Percentiles rank a stretch among this genome's conserved stretches.
These are phyloP conservation scores for Candida adriatica DNA, from an alignment of 805 yeast species.

Conservation along the genomic window DNA sequence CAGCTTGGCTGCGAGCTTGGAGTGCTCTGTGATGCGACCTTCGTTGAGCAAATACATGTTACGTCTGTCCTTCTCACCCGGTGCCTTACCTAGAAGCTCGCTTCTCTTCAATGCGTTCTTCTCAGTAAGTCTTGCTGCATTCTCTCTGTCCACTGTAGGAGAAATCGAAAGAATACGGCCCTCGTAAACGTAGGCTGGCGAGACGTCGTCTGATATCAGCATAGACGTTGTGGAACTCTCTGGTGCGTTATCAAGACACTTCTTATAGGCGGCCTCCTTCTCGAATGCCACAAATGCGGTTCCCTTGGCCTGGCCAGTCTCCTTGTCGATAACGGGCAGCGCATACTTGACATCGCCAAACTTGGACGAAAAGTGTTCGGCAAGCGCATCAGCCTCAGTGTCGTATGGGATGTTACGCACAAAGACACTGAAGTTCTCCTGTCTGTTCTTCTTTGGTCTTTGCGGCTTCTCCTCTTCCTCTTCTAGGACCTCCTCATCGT, in stretches of 20 bases:
- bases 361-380: conserved; percentile 59
- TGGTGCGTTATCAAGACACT: conserved; percentile 77
- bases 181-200: conserved; percentile 82
- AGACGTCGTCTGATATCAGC: conserved; percentile 87
- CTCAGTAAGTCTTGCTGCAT: conserved; percentile 70
- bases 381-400: conserved; percentile 73
- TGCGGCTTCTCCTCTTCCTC: conserved; percentile 25
- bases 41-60: conserved; percentile 83
- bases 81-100: conserved; percentile 72
- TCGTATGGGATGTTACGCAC: conserved; percentile 94
- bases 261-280: conserved; percentile 50
- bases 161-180: conserved; percentile 84
- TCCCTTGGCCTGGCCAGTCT: conserved; percentile 83
- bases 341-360: conserved; percentile 93
- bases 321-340: conserved; percentile 82
- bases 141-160: conserved; percentile 79
- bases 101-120: conserved; percentile 67
- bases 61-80: conserved; percentile 76
- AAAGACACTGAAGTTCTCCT: conserved; percentile 68
- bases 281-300: conserved; percentile 91
- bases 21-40: conserved; percentile 80
- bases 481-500: conserved; percentile 29
- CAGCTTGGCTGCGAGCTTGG: conserved; percentile 67
- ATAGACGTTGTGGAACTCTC: conserved; percentile 54
- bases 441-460: conserved; percentile 45